These are phyloP conservation scores for Lipomyces kockii DNA, from an alignment of 805 yeast genomes.

Conservation along the genomic window DNA sequence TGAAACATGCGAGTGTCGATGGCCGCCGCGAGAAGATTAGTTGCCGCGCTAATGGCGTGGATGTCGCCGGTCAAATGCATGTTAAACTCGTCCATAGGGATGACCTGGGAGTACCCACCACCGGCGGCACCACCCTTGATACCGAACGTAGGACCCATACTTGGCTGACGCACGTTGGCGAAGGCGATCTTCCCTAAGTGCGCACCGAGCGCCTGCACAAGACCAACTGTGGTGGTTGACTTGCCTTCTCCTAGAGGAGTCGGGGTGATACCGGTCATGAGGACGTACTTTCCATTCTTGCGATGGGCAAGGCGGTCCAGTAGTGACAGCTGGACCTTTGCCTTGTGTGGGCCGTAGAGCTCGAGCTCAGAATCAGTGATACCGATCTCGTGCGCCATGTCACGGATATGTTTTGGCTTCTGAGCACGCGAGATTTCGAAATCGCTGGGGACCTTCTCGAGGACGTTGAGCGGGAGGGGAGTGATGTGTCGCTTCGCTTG, in stretches of 20 bases:
- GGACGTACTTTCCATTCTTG: constrained; percentile 80
- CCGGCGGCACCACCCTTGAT: constrained; percentile 99
- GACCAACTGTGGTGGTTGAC: constrained; percentile 93
- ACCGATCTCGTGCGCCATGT: constrained; percentile 82
- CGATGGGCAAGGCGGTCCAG: constrained; percentile 67
- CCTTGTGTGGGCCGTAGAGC: constrained; percentile 86
- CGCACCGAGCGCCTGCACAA: constrained; percentile 96
- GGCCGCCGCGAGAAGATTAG: constrained; percentile 92
- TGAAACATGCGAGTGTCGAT: constrained; percentile 97
- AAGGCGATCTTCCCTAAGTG: constrained; percentile 79
- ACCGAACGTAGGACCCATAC: constrained; percentile 99
- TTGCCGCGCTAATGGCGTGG: constrained; percentile 94
- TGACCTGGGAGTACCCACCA: constrained; percentile 97
- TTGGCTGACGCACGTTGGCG: constrained; percentile 96
- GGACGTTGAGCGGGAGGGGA: constrained; percentile 60
- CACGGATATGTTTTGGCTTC: constrained; percentile 77
- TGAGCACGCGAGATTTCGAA: constrained; percentile 88
- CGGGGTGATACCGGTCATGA: constrained; percentile 97
- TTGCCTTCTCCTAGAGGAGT: constrained; percentile 99
- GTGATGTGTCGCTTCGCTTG: constrained; percentile 55
- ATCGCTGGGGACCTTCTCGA: constrained; percentile 85
- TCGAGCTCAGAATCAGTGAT: constrained; percentile 78
- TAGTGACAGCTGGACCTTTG: constrained; percentile 75
- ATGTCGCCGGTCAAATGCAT: constrained; percentile 97
- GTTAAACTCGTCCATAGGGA: constrained; percentile 98